Conservation (phyloP, 1,284 basidiomycete genomes). For the Sanghuangporus weigelae region DNA sequence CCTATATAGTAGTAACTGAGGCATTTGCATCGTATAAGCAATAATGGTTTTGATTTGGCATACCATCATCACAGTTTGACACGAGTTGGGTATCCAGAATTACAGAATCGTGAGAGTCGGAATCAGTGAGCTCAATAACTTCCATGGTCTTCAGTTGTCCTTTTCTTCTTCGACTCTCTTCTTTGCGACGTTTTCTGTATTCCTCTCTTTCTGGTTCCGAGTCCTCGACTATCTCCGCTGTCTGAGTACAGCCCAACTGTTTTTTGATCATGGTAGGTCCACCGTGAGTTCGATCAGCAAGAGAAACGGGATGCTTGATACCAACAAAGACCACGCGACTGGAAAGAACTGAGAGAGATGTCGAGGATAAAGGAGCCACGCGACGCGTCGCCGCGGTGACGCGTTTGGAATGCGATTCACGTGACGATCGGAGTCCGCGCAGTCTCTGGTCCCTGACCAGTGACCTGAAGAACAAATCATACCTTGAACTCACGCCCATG, state of each 20-base stretch:
- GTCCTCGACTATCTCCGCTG: slow-evolving; percentile 48
- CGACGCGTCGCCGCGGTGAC: background rate
- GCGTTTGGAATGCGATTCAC: background rate
- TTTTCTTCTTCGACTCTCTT: slow-evolving; percentile 27
- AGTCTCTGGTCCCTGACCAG: too few relatives aligned
- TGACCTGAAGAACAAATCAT: background rate
- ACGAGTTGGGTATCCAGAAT: background rate
- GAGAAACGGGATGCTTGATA: too few relatives aligned
- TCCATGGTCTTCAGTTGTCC: slow-evolving; percentile 11
- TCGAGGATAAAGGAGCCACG: background rate
- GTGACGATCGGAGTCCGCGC: background rate
- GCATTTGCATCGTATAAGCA: too few relatives aligned
- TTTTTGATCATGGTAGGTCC: background rate
- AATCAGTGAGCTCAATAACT: slow-evolving; percentile 19
- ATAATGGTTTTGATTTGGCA: background rate
- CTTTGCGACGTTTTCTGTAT: slow-evolving; percentile 41
- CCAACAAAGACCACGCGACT: background rate
- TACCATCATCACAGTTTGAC: background rate
- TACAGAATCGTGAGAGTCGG: background rate
- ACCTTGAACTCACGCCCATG: background rate
- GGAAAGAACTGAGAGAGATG: background rate
- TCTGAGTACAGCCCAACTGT: background rate
- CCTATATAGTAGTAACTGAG: too few relatives aligned
- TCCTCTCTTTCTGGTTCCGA: slow-evolving; percentile 59
- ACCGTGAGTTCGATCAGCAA: background rate